These are phyloP conservation scores for Clathrospora elynae DNA, from an alignment of 2,329 filamentous ascomycete species.

Conservation along the genomic window DNA sequence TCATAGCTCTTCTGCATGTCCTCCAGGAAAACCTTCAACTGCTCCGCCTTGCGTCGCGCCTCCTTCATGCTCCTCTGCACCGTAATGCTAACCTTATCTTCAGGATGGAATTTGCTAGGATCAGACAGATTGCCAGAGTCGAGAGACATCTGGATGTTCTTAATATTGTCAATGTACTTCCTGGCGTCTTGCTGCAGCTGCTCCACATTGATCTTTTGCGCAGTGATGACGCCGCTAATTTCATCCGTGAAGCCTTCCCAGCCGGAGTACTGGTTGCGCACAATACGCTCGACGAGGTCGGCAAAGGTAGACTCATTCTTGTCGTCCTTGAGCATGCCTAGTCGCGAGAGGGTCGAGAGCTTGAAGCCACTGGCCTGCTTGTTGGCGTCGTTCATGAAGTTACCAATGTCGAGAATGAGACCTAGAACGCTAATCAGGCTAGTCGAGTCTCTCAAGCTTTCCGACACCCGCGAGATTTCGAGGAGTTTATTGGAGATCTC, in stretches of 20 bases:
- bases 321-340: constrained; percentile 98
- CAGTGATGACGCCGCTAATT: constrained; percentile 75
- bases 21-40: constrained; percentile 90
- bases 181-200: constrained; percentile 85
- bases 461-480: constrained; percentile 84
- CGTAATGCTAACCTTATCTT: constrained; percentile 90
- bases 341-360: constrained; percentile 85
- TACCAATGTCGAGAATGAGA: constrained; percentile 95
- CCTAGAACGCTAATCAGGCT: constrained; percentile 95
- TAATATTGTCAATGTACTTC: constrained; percentile 92
- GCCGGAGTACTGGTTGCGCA: constrained; percentile 93
- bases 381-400: constrained; percentile 99
- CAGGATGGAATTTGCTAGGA: constrained; percentile 95
- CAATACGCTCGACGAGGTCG: constrained; percentile 93
- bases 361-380: constrained; percentile 99
- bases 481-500: constrained; percentile 85
- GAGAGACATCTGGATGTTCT: constrained; percentile 88
- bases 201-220: constrained; percentile 93
- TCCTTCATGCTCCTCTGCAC: constrained; percentile 97
- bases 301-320: constrained; percentile 97
- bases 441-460: constrained; percentile 87
- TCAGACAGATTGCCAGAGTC: constrained; percentile 95
- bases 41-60: constrained; percentile 90
- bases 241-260: constrained; percentile 90
- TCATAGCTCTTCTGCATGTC: constrained; percentile 91